Base-by-base conservation (phyloP, 2,329 filamentous ascomycete genomes). In the Aureobasidium sp. region DNA sequence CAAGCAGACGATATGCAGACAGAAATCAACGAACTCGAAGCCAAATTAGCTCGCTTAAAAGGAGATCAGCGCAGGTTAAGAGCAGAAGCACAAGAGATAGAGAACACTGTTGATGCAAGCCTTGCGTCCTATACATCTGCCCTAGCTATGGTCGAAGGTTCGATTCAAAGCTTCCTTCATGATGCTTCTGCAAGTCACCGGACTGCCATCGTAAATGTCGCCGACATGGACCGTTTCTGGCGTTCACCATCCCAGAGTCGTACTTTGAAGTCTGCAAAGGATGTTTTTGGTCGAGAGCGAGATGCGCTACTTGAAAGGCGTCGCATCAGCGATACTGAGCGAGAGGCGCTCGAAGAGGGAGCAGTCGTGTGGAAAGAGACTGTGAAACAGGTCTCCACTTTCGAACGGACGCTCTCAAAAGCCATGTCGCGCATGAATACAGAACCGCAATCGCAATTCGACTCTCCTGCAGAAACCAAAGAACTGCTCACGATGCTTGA, bases 51-150 rank as follows among this genome's bases (percentile, higher is more conserved):
- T 29, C 79, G 79, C 3, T 78, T 91, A 74, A 84, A 84, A 67
- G 81, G 79, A 50, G 78, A 82, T 32, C 83, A 85, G 66, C 76
- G 80, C n/a, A 81, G 79, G 69, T 72, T 91, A 0, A 74, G 82
- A 64, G 79, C 79, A 3, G 80, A 83, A 67, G 83, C 90, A 49
- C 78, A 82, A 6, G 84, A 87, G 61, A 79, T 85, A 1, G 80
- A 81, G 64, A 91, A 86, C 66, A 80, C 81, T 59, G 78, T 86
- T 41, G 88, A 91, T 70, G 85, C 88, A 2, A 84, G 84, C n/a
- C 71, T 91, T 14, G 89, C 86, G 61, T 86, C 87, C 0, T 91
- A 90, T 70, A 83, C 81, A 25, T 82, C 85, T 1, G 86, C 87
- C 4, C 74, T 90, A 39, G 82, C 78, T 61, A 82, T 89, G 60